Percentiles rank a stretch among this genome's conserved stretches.
Conservation (phyloP, 2,329 filamentous ascomycete genomes). For the Scorias spongiosa region DNA sequence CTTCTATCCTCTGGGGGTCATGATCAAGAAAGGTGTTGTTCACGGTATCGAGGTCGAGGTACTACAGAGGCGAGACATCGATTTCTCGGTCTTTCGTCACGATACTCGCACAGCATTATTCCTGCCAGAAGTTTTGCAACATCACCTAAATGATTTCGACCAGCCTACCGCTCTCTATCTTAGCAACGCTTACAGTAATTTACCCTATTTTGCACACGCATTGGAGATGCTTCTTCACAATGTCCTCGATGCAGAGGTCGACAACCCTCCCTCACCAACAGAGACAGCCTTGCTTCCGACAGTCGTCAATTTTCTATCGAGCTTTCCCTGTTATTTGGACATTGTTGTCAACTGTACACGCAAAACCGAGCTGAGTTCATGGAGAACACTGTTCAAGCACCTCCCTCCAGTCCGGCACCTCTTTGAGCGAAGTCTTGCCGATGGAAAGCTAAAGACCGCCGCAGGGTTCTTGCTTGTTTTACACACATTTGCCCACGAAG, state of each 20-base stretch:
- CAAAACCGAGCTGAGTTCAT: conserved; percentile 89
- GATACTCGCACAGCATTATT: conserved; percentile 87
- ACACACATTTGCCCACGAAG: conserved; percentile 51
- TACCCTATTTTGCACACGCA: conserved; percentile 86
- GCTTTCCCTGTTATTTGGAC: conserved; percentile 67
- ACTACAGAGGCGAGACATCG: conserved; percentile 81
- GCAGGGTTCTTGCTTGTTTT: conserved; percentile 92
- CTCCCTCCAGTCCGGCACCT: conserved; percentile 79
- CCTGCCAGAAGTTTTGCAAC: conserved; percentile 70
- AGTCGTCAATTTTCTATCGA: conserved; percentile 38
- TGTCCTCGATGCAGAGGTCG: conserved; percentile 87
- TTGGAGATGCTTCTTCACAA: conserved; percentile 85
- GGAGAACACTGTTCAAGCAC: conserved; percentile 85
- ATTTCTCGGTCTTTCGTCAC: conserved; percentile 80
- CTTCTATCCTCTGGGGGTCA: conserved; percentile 81
- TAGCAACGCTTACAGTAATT: conserved; percentile 68
- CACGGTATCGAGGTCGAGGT: conserved; percentile 85
- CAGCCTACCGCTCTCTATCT: conserved; percentile 68
- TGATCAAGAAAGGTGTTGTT: conserved; percentile 79
- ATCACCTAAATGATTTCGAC: conserved; percentile 61
- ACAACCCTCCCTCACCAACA: conserved; percentile 35
- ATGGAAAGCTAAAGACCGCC: conserved; percentile 81
- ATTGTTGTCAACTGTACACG: conserved; percentile 93
- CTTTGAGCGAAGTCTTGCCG: conserved; percentile 79
- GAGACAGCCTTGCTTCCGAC: conserved; percentile 36